Conservation (phyloP, 2,329 filamentous ascomycete species). For the Monilinia laxa region DNA sequence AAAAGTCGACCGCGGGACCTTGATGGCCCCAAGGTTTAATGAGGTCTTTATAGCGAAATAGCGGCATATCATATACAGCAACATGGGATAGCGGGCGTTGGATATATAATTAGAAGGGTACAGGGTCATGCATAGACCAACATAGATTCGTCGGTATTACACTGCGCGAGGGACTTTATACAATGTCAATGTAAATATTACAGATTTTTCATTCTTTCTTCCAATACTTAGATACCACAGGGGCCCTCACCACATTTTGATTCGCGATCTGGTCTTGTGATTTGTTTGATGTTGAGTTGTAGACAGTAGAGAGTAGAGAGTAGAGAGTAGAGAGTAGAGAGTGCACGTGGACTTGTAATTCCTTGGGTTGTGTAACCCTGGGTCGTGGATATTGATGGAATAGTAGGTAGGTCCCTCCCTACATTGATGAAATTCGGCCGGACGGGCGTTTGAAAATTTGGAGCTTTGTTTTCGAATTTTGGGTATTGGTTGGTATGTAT, state of each 20-base stretch:
- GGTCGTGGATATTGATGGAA: too few species aligned
- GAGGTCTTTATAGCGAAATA: not conserved
- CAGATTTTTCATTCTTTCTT: conserved; percentile 1
- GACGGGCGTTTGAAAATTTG: too few species aligned
- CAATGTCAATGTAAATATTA: conserved; percentile 13
- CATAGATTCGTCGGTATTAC: conserved; percentile 4
- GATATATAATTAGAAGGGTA: conserved; percentile 5
- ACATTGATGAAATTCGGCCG: too few species aligned
- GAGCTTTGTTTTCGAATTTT: too few species aligned
- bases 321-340: too few species aligned
- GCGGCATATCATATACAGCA: not conserved
- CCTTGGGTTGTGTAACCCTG: too few species aligned
- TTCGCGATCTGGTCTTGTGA: conserved; percentile 3
- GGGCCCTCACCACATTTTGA: conserved; percentile 20
- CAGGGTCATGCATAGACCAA: not conserved
- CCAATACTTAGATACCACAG: conserved; percentile 20
- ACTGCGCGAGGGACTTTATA: conserved; percentile 8
- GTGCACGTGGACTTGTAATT: too few species aligned
- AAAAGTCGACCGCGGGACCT: conserved; percentile 9
- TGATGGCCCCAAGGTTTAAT: conserved; percentile 10
- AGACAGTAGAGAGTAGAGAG: too few species aligned
- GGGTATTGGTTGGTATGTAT: too few species aligned
- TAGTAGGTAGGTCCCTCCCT: too few species aligned
- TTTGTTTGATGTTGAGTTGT: not conserved
- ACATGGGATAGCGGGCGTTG: conserved; percentile 10